phyloP scores from a whole-genome alignment of 129 eudicot species.

The Helianthus annuus region DNA sequence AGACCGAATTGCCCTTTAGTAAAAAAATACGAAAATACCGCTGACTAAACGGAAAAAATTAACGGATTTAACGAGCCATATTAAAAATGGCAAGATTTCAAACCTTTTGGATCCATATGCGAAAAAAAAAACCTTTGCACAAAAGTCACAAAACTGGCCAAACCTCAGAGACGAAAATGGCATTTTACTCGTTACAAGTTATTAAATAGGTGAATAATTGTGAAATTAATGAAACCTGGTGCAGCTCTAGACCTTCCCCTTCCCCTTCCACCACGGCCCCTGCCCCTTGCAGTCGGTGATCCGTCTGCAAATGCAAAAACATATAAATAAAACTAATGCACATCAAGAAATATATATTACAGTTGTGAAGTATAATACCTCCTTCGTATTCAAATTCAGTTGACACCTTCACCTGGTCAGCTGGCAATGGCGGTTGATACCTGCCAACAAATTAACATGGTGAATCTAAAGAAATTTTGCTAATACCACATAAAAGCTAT shows the following conservation, averaged over 20 bases:
- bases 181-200: neutral
- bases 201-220: neutral
- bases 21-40: too few relatives aligned
- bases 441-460: conserved; percentile 38
- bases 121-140: too few relatives aligned
- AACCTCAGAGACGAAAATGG: too few relatives aligned
- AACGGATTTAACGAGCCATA: too few relatives aligned
- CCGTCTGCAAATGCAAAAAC: conserved; percentile 53
- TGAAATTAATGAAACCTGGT: conserved; percentile 41
- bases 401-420: conserved; percentile 81
- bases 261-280: conserved; percentile 94
- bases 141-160: too few relatives aligned
- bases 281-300: conserved; percentile 83
- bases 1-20: too few relatives aligned
- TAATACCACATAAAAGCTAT: conserved; percentile 1
- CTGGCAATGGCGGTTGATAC: conserved; percentile 94
- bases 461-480: neutral
- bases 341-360: neutral
- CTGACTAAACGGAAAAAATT: too few relatives aligned
- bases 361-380: conserved; percentile 44
- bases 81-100: too few relatives aligned
- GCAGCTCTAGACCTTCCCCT: conserved; percentile 81
- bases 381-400: conserved; percentile 78
- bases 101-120: too few relatives aligned
- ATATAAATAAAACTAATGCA: conserved; percentile 1